phyloP scores from a whole-genome alignment of 768 basidiomycete species.

The Suillus americanus region DNA sequence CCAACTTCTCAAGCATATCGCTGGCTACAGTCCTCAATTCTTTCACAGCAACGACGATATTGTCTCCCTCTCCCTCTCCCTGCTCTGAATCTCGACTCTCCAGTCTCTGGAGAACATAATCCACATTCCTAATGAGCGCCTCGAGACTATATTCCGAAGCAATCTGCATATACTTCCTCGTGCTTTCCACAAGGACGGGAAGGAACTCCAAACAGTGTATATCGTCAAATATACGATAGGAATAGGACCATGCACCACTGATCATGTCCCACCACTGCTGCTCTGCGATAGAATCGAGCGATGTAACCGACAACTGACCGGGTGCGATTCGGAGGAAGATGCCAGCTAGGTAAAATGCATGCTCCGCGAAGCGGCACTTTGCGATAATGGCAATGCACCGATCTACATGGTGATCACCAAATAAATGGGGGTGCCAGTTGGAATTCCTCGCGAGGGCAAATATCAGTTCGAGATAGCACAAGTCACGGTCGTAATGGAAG shows the following conservation, averaged over 20 bases:
- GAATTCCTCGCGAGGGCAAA: neutral
- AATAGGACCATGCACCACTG: rapidly evolving
- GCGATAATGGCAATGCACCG: neutral
- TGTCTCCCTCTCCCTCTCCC: neutral
- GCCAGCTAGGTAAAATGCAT: neutral
- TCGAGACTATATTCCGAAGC: neutral
- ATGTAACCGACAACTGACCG: neutral
- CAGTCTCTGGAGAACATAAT: rapidly evolving
- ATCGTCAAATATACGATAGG: neutral
- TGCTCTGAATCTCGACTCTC: neutral
- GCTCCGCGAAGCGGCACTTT: rapidly evolving
- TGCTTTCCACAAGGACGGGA: neutral
- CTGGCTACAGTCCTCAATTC: neutral
- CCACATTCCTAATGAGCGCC: rapidly evolving
- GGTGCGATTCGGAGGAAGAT: neutral
- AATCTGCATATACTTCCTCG: neutral
- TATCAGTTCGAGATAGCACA: neutral
- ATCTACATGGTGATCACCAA: neutral
- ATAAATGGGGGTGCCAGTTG: neutral
- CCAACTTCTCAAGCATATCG: neutral
- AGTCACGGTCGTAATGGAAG: rapidly evolving
- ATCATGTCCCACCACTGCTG: neutral
- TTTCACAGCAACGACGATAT: neutral
- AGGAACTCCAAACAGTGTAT: neutral
- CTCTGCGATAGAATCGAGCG: neutral